Base-by-base conservation (phyloP, 2,329 filamentous ascomycete genomes). In the Cytospora chrysosperma region DNA sequence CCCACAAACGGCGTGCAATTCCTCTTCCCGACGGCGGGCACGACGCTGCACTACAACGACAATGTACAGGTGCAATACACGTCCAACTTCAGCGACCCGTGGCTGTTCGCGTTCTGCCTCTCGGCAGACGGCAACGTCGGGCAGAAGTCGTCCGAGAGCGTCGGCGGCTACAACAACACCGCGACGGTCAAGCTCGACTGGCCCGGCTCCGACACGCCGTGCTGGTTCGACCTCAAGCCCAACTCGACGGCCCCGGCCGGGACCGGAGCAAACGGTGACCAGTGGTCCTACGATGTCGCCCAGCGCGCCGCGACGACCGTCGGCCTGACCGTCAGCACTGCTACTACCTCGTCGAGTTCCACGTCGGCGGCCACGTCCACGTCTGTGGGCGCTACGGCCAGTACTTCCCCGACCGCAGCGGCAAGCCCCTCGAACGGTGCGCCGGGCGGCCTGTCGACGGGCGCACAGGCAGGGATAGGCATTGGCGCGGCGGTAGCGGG, bases 161-260 rank as follows among this genome's bases (percentile, higher is more conserved):
- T 55, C 27, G 51, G 21, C 17, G 59, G 37, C 28, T 61, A 21
- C 37, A 61, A 61, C 59, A 61, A 30, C 37, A 61, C 59, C 26
- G 59, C 59, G 7, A 40, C 47, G 21, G 32, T 61, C 28, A 55
- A 55, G 27, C 37, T 61, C 13, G 32, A 40, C 17, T 61, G 59
- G 59, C 34, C 59, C 8, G 59, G 59, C 51, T 55, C 59, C 27
- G 59, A 61, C 37, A 61, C 59, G 40, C 59, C 59, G 10, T 61
- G 59, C 28, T 61, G 59, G 59, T 61, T 61, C 40, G n/a, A 61
- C 59, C n/a, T 61, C 51, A 61, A 61, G 40, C 59, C 59, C 12
- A 37, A 43, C 28, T 30, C 52, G 17, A 26, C 27, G 21, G 37
- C 59, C 24, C 37, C 59, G 19, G 28, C 13, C 6, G 59, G 59